Base-by-base conservation (phyloP, 2,329 filamentous ascomycete genomes). In the Helicocarpus griseus region DNA sequence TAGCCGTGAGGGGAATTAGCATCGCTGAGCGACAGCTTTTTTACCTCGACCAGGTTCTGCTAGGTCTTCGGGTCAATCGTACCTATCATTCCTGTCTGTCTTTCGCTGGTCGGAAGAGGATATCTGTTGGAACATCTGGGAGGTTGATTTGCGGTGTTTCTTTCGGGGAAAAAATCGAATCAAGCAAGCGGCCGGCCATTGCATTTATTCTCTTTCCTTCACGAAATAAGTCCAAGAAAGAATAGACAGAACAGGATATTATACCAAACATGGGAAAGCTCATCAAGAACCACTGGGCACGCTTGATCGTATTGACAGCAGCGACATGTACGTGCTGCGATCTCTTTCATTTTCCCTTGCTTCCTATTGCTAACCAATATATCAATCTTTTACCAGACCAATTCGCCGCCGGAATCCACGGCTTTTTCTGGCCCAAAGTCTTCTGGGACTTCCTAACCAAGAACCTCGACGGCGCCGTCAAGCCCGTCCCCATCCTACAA, bases 281-380 rank as follows among this genome's bases (percentile, higher is more conserved):
- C 67, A 97, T 98, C 76, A 98, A 98, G 80, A 97, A 97, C 76
- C 93, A 98, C 77, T 95, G 89, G 89, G 93, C 89, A 61, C 86
- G 93, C 55, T 83, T 98, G 64, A 93, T 98, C 65, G 80, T 95
- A 70, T 76, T 98, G 67, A 88, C 87, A 26, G 89, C 93, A 35
- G 85, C 88, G 60, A 70, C 76, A 52, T 90, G 86, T 89, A 81
- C 50, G 77, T 70, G 40, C 35, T 35, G 1, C n/a, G n/a, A n/a
- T 3, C 13, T 13, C n/a, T n/a, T 8, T 6, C 19, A 28, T 22
- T 21, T 41, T 14, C 7, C 36, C 24, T 38, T 22, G 19, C 17
- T n/a, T 24, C n/a, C 36, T 35, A 39, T 28, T 11, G 11, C 29
- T 52, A 22, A 49, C 43, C 50, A 52, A 50, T 28, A 7, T 43